A percentile compares a stretch with the other conserved stretches of the same genome.
phyloP scores from a whole-genome alignment of 2,329 filamentous ascomycete species.

The Fusarium pseudonygamai region DNA sequence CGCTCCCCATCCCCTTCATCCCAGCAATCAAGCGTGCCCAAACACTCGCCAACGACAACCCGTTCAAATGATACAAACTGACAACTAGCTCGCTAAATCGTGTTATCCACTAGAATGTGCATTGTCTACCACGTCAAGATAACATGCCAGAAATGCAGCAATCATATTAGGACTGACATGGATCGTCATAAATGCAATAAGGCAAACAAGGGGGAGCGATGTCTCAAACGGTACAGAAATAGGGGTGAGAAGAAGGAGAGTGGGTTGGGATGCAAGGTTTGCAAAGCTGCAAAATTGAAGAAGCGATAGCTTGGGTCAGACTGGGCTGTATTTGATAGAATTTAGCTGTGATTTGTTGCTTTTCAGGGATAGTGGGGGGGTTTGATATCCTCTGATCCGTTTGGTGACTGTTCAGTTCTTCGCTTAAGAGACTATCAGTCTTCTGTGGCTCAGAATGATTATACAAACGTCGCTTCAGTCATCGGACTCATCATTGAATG shows the following conservation, averaged over 20 bases:
- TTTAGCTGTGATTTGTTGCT: too few relatives aligned
- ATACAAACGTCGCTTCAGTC: not conserved
- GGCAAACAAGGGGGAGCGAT: not conserved
- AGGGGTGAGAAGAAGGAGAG: not conserved
- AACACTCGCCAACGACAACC: not conserved
- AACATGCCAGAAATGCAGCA: not conserved
- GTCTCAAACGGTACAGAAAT: not conserved
- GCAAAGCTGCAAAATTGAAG: not conserved
- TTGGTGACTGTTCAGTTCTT: not conserved
- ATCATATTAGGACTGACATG: not conserved
- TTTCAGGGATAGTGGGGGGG: too few relatives aligned
- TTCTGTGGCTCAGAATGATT: fast-evolving
- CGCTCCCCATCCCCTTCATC: not conserved
- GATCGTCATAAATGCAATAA: not conserved
- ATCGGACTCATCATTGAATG: fast-evolving
- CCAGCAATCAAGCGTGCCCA: fast-evolving
- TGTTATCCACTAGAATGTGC: fast-evolving
- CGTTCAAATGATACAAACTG: fast-evolving
- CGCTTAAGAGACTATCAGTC: too few relatives aligned
- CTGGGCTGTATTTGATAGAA: too few relatives aligned
- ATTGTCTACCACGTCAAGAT: not conserved
- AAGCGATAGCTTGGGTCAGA: fast-evolving
- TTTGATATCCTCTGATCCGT: not conserved
- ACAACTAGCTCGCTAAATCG: too few relatives aligned
- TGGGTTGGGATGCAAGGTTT: not conserved